These are phyloP conservation scores for Daldinia caldariorum DNA, from an alignment of 495 filamentous ascomycete species.

Conservation along the genomic window DNA sequence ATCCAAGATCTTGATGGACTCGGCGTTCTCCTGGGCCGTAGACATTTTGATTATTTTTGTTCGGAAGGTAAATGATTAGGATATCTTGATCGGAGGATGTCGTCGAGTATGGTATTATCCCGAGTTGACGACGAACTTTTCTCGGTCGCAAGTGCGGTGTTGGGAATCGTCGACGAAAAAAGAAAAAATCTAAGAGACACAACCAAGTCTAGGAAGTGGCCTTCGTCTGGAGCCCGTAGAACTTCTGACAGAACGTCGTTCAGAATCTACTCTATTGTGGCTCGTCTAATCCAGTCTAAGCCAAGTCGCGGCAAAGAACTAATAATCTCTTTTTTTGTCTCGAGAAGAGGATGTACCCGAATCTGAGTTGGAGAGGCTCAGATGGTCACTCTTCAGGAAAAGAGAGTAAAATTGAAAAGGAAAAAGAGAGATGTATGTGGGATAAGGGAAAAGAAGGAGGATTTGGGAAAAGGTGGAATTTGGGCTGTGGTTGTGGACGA, in stretches of 20 bases:
- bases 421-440: slow-evolving; percentile 29
- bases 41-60: slow-evolving; percentile 39
- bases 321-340: slow-evolving; percentile 27
- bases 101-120: slow-evolving; percentile 6
- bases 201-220: slow-evolving; percentile 22
- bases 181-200: slow-evolving; percentile 17
- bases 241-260: slow-evolving; percentile 27
- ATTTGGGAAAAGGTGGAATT: slow-evolving; percentile 19
- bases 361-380: slow-evolving; percentile 43
- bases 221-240: slow-evolving; percentile 25
- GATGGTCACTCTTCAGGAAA: slow-evolving; percentile 41
- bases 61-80: slow-evolving; percentile 5
- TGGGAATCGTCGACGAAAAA: slow-evolving; percentile 1
- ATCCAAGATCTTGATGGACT: slow-evolving; percentile 62
- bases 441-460: slow-evolving; percentile 19
- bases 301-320: slow-evolving; percentile 25
- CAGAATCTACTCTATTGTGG: slow-evolving; percentile 42
- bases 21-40: slow-evolving; percentile 55
- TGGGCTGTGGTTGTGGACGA: slow-evolving; percentile 35
- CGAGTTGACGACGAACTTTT: not conserved
- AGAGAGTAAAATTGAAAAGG: slow-evolving; percentile 34
- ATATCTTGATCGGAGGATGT: slow-evolving; percentile 10
- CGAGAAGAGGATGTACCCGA: slow-evolving; percentile 26
- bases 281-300: slow-evolving; percentile 38
- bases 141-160: slow-evolving; percentile 10